Conservation (phyloP, 2,329 filamentous ascomycete species). For the Colletotrichum orbiculare region DNA sequence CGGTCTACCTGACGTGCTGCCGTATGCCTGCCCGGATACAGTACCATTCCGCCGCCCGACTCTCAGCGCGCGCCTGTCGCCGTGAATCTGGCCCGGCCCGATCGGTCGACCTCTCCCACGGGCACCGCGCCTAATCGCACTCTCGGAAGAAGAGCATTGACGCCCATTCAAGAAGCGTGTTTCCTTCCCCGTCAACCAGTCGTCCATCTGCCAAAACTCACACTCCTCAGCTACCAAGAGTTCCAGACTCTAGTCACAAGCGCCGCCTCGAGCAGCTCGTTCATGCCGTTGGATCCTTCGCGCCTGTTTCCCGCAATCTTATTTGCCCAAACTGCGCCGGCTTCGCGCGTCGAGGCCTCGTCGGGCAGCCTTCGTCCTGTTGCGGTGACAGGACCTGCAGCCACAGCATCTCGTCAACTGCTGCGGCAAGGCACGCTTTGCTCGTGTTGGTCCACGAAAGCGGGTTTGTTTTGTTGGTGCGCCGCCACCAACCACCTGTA, state of each 20-base stretch:
- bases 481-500: slow-evolving; percentile 1
- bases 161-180: background rate
- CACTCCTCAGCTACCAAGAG: background rate
- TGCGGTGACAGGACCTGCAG: slow-evolving; percentile 10
- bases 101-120: slow-evolving; percentile 13
- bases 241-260: slow-evolving; percentile 5
- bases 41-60: slow-evolving; percentile 4
- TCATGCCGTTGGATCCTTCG: slow-evolving; percentile 31
- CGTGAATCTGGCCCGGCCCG: slow-evolving; percentile 19
- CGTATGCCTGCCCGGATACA: slow-evolving; percentile 5
- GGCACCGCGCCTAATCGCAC: slow-evolving; percentile 11
- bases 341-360: slow-evolving; percentile 9
- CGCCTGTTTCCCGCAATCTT: slow-evolving; percentile 20
- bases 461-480: slow-evolving; percentile 1
- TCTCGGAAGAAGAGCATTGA: slow-evolving; percentile 1
- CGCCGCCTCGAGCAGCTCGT: background rate
- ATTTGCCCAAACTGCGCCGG: slow-evolving; percentile 17
- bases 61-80: slow-evolving; percentile 33
- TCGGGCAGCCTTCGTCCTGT: background rate
- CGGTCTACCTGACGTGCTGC: slow-evolving; percentile 7
- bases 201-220: background rate
- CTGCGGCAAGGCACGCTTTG: slow-evolving; percentile 3
- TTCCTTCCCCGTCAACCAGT: background rate
- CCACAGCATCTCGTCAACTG: slow-evolving; percentile 25
- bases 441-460: slow-evolving; percentile 3